A percentile compares a stretch with the other conserved stretches of the same genome.
phyloP scores from a whole-genome alignment of 139 green algal genomes.

The Axilococcus clingmanii region DNA sequence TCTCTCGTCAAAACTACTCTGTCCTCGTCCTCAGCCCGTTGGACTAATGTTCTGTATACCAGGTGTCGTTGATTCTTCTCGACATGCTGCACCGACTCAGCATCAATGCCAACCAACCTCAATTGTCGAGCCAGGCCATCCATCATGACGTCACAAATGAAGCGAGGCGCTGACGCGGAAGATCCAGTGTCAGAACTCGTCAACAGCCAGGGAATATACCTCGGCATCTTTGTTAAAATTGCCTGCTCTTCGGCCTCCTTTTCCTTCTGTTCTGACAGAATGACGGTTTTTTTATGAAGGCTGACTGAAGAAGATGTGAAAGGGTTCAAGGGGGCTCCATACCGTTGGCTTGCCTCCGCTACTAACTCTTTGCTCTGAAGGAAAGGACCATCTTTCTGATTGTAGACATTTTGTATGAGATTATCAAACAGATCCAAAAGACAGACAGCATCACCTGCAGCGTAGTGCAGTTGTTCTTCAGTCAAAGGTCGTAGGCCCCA shows the following conservation, averaged over 20 bases:
- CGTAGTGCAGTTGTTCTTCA: constrained; percentile 27
- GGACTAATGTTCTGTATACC: constrained; percentile 20
- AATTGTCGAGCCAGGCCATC: constrained; percentile 45
- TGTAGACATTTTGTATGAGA: constrained; percentile 9
- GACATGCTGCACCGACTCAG: constrained; percentile 6
- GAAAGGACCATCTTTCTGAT: not conserved
- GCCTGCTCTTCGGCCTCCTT: not conserved
- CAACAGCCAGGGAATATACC: too few relatives aligned
- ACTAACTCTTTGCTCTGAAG: not conserved
- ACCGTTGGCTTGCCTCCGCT: not conserved
- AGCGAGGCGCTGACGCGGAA: constrained; percentile 24
- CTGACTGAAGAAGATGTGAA: not conserved
- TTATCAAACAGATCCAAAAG: constrained; percentile 32
- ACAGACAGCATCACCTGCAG: constrained; percentile 30
- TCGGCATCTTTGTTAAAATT: too few relatives aligned
- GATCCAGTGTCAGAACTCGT: too few relatives aligned
- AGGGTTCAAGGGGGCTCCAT: not conserved
- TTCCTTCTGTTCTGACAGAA: not conserved
- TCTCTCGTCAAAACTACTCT: constrained; percentile 42
- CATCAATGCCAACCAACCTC: constrained; percentile 39
- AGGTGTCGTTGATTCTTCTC: constrained; percentile 6
- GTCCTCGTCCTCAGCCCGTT: constrained; percentile 22
- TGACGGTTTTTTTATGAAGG: not conserved
- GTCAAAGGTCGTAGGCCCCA: constrained; percentile 25
- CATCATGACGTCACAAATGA: constrained; percentile 37